These are phyloP conservation scores for Yarrowia deformans DNA, from an alignment of 805 yeast genomes.

Conservation along the genomic window DNA sequence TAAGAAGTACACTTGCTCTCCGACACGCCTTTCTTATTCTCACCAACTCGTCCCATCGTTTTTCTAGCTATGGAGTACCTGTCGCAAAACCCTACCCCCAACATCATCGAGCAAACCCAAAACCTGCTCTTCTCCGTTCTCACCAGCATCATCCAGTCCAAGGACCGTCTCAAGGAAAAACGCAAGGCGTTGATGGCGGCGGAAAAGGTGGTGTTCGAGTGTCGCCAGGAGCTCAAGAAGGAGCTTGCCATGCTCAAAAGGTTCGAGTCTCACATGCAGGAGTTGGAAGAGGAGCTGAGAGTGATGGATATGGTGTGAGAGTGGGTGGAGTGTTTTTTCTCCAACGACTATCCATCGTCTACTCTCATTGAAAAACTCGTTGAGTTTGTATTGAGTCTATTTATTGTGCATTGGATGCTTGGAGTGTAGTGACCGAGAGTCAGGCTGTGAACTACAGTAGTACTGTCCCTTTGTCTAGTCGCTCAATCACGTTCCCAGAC, in stretches of 20 bases:
- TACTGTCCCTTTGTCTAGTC: no score
- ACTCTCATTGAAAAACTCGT: no score
- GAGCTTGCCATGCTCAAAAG: not conserved
- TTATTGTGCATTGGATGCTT: no score
- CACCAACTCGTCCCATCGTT: not conserved
- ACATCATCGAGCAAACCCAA: not conserved
- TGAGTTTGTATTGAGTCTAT: no score
- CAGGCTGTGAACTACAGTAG: no score
- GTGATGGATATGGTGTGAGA: conserved; percentile 2
- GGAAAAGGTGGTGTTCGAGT: not conserved
- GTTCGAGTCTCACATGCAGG: not conserved
- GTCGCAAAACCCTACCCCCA: not conserved
- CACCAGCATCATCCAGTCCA: not conserved
- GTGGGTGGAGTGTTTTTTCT: no score
- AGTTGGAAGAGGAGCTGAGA: conserved; percentile 1
- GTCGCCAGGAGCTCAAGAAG: not conserved
- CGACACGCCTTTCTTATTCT: no score
- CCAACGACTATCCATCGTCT: no score
- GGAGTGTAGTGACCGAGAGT: no score
- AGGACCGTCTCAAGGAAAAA: conserved; percentile 7
- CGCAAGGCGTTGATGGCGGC: conserved; percentile 3
- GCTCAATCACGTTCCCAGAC: no score
- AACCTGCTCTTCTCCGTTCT: conserved; percentile 8
- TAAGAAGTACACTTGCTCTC: not conserved
- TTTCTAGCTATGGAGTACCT: no score